Percentiles rank a stretch among this genome's conserved stretches.
Evolutionary conservation across 805 yeast species (phyloP).

Genomic region (Ogataea methylovora): DNA sequence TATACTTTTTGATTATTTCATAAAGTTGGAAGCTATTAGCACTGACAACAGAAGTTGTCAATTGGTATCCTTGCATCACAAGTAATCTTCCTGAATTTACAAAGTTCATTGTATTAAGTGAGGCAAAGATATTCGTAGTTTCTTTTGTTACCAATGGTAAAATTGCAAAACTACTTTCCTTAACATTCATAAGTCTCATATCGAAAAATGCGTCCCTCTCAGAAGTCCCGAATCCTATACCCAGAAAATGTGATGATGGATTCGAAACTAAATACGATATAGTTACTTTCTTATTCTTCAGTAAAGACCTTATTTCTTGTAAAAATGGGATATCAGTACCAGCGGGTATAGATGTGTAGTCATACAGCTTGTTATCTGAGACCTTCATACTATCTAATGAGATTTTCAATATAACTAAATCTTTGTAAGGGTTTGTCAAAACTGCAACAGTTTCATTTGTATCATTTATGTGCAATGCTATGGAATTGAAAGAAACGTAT

Average conservation of each 20-base stretch:
- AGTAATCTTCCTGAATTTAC: too few relatives aligned
- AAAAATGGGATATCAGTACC: neutral
- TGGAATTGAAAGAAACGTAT: constrained; percentile 10
- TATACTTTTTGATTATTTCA: too few relatives aligned
- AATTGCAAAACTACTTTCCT: neutral
- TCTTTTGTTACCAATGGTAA: too few relatives aligned
- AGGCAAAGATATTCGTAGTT: too few relatives aligned
- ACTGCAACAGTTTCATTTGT: too few relatives aligned
- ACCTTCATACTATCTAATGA: neutral
- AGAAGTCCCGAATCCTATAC: neutral
- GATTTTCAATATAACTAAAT: constrained; percentile 3
- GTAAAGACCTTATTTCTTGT: neutral
- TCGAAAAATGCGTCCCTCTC: neutral
- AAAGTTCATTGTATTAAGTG: too few relatives aligned
- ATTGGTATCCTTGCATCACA: too few relatives aligned
- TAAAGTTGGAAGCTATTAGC: too few relatives aligned
- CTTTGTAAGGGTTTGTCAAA: constrained; percentile 7
- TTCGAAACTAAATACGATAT: neutral
- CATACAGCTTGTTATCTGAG: neutral
- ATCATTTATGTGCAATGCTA: too few relatives aligned
- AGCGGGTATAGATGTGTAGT: neutral
- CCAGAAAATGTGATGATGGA: neutral
- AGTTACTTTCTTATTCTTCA: neutral
- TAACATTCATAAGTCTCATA: neutral
- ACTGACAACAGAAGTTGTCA: too few relatives aligned